phyloP scores from a whole-genome alignment of 2,329 filamentous ascomycete species.

The Clathrospora elynae region DNA sequence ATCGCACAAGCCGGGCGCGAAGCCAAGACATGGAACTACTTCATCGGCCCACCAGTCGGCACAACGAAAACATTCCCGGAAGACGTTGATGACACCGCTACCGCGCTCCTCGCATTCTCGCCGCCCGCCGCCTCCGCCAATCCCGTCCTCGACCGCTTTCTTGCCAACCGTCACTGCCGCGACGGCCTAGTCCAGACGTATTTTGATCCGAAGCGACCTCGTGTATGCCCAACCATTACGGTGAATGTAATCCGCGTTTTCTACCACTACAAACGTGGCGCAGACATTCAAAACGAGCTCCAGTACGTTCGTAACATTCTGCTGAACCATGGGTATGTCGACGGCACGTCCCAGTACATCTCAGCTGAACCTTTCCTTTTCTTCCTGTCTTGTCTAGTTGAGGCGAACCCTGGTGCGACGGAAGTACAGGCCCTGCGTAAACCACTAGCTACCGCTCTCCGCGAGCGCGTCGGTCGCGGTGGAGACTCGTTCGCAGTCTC shows the following conservation, averaged over 20 bases:
- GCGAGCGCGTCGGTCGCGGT: constrained; percentile 28
- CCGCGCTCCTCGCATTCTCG: constrained; percentile 34
- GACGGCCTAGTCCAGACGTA: constrained; percentile 50
- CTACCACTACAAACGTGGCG: constrained; percentile 36
- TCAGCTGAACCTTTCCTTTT: constrained; percentile 43
- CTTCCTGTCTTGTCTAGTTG: constrained; percentile 34
- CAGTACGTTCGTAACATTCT: constrained; percentile 26
- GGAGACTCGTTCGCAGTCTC: constrained; percentile 35
- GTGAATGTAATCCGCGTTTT: constrained; percentile 44
- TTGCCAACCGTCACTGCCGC: constrained; percentile 47
- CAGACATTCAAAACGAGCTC: constrained; percentile 29
- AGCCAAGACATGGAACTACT: constrained; percentile 36
- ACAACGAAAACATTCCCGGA: constrained; percentile 34
- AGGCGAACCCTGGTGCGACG: constrained; percentile 20
- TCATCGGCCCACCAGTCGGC: constrained; percentile 19
- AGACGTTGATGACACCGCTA: constrained; percentile 46
- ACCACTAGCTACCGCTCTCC: constrained; percentile 28
- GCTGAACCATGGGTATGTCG: constrained; percentile 32
- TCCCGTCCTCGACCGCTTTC: constrained; percentile 15
- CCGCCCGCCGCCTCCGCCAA: constrained; percentile 10
- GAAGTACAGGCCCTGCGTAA: constrained; percentile 27
- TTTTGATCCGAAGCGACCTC: constrained; percentile 33
- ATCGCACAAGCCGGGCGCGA: constrained; percentile 3
- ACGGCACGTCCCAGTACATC: constrained; percentile 43
- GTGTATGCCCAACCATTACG: constrained; percentile 38